phyloP scores from a whole-genome alignment of 129 eudicot genomes.

The Lactuca saligna region DNA sequence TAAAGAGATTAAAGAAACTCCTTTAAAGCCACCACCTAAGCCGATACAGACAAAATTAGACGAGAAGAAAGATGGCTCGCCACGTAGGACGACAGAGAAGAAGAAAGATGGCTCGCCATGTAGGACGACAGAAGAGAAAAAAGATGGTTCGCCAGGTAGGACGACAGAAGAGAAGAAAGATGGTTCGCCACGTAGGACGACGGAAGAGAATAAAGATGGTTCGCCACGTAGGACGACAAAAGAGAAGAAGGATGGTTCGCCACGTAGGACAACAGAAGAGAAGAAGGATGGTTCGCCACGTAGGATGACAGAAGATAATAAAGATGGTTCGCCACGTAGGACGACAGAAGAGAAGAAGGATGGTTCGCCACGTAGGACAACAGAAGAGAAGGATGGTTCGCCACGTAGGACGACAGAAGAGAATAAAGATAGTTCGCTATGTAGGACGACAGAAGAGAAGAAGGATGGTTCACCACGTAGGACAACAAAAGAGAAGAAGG shows the following conservation, averaged over 20 bases:
- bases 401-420: too few species aligned
- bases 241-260: not conserved
- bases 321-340: not conserved
- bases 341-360: not conserved
- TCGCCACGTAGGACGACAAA: not conserved
- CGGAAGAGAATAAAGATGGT: conserved; percentile 6
- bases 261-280: not conserved
- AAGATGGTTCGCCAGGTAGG: conserved; percentile 26
- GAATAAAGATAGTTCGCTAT: too few species aligned
- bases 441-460: too few species aligned
- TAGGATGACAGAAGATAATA: not conserved
- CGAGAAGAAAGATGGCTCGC: conserved; percentile 15
- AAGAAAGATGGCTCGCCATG: conserved; percentile 8
- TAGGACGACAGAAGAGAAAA: conserved; percentile 7
- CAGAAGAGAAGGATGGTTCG: not conserved
- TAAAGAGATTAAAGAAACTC: conserved; percentile 58
- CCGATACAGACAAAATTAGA: not conserved
- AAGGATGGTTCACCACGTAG: too few species aligned
- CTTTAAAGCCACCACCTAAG: conserved; percentile 39
- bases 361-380: not conserved
- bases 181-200: not conserved
- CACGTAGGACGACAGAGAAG: not conserved
- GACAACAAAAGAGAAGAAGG: too few species aligned
- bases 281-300: not conserved
- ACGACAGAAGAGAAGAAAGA: not conserved